phyloP scores from a whole-genome alignment of 2,329 filamentous ascomycete genomes.

The Cyphellophora europaea region DNA sequence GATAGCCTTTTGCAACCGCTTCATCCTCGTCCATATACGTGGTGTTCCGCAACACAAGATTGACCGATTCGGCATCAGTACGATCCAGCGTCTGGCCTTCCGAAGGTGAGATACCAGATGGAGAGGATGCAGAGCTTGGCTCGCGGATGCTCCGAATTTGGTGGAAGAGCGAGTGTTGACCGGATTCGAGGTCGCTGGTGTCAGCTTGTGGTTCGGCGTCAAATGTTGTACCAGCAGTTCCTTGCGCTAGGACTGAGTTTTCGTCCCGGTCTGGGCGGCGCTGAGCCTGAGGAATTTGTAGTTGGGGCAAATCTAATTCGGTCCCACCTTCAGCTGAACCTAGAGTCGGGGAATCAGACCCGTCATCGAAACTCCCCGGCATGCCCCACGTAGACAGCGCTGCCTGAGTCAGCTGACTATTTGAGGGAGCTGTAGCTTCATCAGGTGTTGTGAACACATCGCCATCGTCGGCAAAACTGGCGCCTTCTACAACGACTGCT shows the following conservation, averaged over 20 bases:
- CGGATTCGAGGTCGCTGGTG: conserved; percentile 25
- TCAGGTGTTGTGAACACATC: conserved; percentile 6
- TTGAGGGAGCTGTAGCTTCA: conserved; percentile 37
- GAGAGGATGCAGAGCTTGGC: conserved; percentile 30
- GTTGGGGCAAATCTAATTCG: conserved; percentile 5
- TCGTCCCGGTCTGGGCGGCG: conserved; percentile 9
- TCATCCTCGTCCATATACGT: conserved; percentile 30
- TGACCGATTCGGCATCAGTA: conserved; percentile 46
- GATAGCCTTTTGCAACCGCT: conserved; percentile 26
- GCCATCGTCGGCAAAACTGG: conserved; percentile 1
- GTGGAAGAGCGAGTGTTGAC: conserved; percentile 33
- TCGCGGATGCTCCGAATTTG: conserved; percentile 41
- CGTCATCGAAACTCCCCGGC: background rate
- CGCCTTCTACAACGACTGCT: conserved; percentile 10
- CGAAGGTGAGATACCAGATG: conserved; percentile 24
- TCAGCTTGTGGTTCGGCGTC: conserved; percentile 63
- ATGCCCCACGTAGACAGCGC: background rate
- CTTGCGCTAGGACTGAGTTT: conserved; percentile 45
- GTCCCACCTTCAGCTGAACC: conserved; percentile 28
- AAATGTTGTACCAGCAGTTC: conserved; percentile 56
- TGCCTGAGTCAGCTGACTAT: conserved; percentile 2
- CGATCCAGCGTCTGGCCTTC: conserved; percentile 31
- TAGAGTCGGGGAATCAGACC: conserved; percentile 34
- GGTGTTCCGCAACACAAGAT: conserved; percentile 44
- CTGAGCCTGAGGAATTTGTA: conserved; percentile 15